phyloP scores from a whole-genome alignment of 2,329 filamentous ascomycete species.

The Xylariaceae sp. region DNA sequence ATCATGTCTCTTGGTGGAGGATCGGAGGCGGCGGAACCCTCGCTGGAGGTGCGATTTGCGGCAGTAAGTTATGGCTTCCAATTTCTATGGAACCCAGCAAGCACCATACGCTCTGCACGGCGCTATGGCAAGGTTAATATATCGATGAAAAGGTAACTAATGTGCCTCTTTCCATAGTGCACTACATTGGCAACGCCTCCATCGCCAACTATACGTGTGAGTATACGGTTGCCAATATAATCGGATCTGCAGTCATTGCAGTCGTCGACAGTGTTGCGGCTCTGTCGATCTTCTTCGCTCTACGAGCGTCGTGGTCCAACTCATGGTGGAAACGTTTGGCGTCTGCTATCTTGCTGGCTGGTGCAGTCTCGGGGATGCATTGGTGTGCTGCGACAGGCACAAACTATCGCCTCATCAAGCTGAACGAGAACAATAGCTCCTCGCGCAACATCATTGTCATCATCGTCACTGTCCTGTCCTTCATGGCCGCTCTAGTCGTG shows the following conservation, averaged over 20 bases:
- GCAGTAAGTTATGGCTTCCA: constrained; percentile 37
- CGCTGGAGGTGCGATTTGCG: constrained; percentile 71
- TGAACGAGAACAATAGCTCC: constrained; percentile 40
- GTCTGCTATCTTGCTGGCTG: constrained; percentile 64
- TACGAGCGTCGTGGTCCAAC: constrained; percentile 71
- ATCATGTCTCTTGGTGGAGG: constrained; percentile 54
- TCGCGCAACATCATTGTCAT: constrained; percentile 66
- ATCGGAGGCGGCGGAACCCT: constrained; percentile 62
- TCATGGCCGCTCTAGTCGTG: constrained; percentile 58
- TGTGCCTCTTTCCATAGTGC: constrained; percentile 45
- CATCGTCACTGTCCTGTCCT: constrained; percentile 65
- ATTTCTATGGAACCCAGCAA: background rate
- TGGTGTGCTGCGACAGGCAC: constrained; percentile 76
- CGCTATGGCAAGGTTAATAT: too few relatives aligned
- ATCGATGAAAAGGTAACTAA: background rate
- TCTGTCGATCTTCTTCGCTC: constrained; percentile 72
- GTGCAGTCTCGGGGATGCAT: constrained; percentile 81
- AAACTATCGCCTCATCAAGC: constrained; percentile 54
- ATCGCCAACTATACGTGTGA: constrained; percentile 70
- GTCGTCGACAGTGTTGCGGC: constrained; percentile 67
- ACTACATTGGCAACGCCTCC: constrained; percentile 81
- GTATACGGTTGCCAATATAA: constrained; percentile 57
- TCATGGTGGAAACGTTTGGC: constrained; percentile 70
- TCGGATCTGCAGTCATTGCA: constrained; percentile 69
- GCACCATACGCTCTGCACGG: too few relatives aligned